A percentile compares a stretch with the other conserved stretches of the same genome.
Evolutionary conservation across 2,329 filamentous ascomycete genomes (phyloP).

Genomic region (Colletotrichum sp.): DNA sequence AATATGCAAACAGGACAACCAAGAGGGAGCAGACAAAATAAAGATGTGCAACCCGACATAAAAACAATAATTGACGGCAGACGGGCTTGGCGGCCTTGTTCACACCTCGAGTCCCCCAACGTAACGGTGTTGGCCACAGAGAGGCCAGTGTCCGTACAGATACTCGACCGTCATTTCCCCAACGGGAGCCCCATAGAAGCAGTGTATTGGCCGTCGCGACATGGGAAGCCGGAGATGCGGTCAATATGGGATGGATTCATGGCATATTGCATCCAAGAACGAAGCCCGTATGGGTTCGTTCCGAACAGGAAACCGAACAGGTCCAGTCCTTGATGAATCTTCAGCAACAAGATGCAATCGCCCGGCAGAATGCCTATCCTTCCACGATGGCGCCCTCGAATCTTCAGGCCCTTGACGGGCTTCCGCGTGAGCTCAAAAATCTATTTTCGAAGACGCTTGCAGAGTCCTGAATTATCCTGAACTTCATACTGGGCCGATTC

Average conservation of each 20-base stretch:
- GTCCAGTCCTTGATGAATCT: background rate
- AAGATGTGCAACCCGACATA: background rate
- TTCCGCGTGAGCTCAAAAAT: background rate
- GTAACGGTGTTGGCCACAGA: background rate
- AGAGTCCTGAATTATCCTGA: constrained; percentile 19
- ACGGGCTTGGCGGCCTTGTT: background rate
- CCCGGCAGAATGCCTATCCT: background rate
- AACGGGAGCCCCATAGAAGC: background rate
- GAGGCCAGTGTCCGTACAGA: background rate
- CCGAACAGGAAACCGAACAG: background rate
- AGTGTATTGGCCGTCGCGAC: background rate
- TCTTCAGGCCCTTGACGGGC: background rate
- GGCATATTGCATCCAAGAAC: background rate
- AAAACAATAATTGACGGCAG: background rate
- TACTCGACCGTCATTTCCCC: background rate
- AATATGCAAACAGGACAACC: background rate
- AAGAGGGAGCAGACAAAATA: background rate
- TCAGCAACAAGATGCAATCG: background rate
- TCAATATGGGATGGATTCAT: background rate
- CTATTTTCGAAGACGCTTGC: constrained; percentile 8
- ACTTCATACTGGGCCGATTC: background rate
- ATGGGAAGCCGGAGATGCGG: constrained; percentile 5
- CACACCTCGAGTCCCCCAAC: background rate
- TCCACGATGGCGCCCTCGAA: background rate
- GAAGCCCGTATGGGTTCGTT: background rate